These are phyloP conservation scores for Dipteronia sinensis DNA, from an alignment of 345 rosid genomes.

Conservation along the genomic window DNA sequence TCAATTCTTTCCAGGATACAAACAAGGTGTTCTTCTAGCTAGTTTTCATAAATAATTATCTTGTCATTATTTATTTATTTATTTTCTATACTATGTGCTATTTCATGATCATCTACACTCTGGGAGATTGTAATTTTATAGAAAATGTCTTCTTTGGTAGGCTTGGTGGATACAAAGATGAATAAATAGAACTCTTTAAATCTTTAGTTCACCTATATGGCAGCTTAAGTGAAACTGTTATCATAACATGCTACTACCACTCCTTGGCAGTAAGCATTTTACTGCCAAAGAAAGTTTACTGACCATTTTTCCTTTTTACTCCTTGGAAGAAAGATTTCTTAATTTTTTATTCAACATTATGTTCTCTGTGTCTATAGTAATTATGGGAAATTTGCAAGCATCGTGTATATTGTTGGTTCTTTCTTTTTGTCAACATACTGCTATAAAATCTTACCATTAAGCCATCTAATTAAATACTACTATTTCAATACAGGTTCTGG, in stretches of 20 bases:
- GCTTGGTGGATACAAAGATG: too few relatives aligned
- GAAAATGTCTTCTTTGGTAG: not conserved
- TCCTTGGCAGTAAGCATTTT: too few relatives aligned
- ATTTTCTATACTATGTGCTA: not conserved
- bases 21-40: conserved; percentile 59
- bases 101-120: not conserved
- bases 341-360: too few relatives aligned
- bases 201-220: too few relatives aligned
- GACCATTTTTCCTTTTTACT: too few relatives aligned
- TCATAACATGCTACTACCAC: too few relatives aligned
- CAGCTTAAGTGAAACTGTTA: too few relatives aligned
- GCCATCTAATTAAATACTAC: conserved; percentile 5
- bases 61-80: not conserved
- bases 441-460: not conserved
- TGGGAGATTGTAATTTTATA: not conserved
- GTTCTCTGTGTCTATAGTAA: too few relatives aligned
- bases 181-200: too few relatives aligned
- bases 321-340: too few relatives aligned
- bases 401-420: not conserved
- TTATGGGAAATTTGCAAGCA: too few relatives aligned
- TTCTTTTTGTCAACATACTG: not conserved
- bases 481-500: conserved; percentile 59
- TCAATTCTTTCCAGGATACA: conserved; percentile 89
- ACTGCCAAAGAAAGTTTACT: too few relatives aligned
- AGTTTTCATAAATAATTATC: conserved; percentile 14